Evolutionary conservation across 176 grass and related monocot genomes (phyloP).

Genomic region (Areca catechu): DNA sequence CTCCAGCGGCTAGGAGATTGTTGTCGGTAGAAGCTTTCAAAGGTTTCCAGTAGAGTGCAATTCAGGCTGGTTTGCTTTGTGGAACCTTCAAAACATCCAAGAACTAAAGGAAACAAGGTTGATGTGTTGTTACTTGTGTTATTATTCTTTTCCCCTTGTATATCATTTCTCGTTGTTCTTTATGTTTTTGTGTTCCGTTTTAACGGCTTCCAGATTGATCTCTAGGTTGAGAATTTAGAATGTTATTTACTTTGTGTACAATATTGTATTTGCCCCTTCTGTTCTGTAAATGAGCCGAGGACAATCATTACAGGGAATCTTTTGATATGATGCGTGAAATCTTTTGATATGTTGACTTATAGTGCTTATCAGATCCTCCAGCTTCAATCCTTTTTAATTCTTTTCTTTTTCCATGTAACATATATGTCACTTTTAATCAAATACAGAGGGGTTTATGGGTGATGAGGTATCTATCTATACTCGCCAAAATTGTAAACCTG

Average conservation of each 20-base stretch:
- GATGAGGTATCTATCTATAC: too few species aligned
- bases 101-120: constrained; percentile 1
- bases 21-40: constrained; percentile 38
- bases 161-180: constrained; percentile 20
- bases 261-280: constrained; percentile 3
- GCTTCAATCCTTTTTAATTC: too few species aligned
- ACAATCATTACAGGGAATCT: too few species aligned
- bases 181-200: constrained; percentile 3
- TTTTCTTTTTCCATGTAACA: too few species aligned
- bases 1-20: constrained; percentile 63
- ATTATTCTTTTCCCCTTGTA: constrained; percentile 50
- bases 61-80: background rate
- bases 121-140: constrained; percentile 1
- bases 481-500: too few species aligned
- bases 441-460: too few species aligned
- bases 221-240: constrained; percentile 19
- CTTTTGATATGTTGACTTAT: too few species aligned
- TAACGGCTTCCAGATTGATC: constrained; percentile 16
- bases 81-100: constrained; percentile 3
- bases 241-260: constrained; percentile 20
- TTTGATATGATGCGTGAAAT: too few species aligned
- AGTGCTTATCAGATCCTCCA: too few species aligned
- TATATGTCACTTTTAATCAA: too few species aligned
- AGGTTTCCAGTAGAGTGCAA: constrained; percentile 16
- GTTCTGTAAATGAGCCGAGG: constrained; percentile 29